Evolutionary conservation across 140 eudicot species (phyloP), one percentile per base, ranked within the genome.

Genomic region (Ambrosia hybrid): DNA sequence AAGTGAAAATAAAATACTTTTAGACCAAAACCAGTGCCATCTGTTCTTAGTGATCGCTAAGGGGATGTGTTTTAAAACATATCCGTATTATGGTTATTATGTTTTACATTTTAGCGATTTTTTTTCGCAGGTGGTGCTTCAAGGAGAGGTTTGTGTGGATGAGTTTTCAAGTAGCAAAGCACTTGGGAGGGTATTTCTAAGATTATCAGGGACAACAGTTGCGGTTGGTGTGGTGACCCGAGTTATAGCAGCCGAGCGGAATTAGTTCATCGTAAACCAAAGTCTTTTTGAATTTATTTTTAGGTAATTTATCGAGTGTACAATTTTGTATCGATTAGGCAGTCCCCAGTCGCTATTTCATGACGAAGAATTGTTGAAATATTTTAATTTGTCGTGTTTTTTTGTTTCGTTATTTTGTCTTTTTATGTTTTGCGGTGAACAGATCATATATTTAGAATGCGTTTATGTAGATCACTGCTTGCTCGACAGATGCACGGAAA

Each of bases 181-280:
- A 67, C 84, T 94, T 59, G 99, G 99, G 71, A 85, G 99, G 78
- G 99, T 88, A n/a, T 94, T 81, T 62, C 83, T 94, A 38, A 80
- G 99, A 72, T 61, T 90, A 46, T 88, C 76, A 21, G 99, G 99
- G 68, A 94, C 85, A 83, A 94, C 99, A 0, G 83, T 94, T 70
- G 99, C 95, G 49, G 87, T 94, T 43, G 99, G 99, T 71, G 86
- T 90, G 45, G 92, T 93, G 26, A 84, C 94, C 30, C 80, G 77
- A 67, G 81, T 89, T 30, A 36, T 85, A 21, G 63, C 71, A 51
- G 58, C 41, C 58, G 64, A 76, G 15, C 66, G 53, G 51, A 68
- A 61, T 33, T 76, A 71, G 74, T 49, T 68, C 59, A 26, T 17
- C 7, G 33, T 76, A 34, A 68, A 46, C 11, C 13, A 17, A 38